Evolutionary conservation across 1,284 basidiomycete species (phyloP), one percentile per base, ranked within the genome.

Genomic region (Coriolopsis trogii): DNA sequence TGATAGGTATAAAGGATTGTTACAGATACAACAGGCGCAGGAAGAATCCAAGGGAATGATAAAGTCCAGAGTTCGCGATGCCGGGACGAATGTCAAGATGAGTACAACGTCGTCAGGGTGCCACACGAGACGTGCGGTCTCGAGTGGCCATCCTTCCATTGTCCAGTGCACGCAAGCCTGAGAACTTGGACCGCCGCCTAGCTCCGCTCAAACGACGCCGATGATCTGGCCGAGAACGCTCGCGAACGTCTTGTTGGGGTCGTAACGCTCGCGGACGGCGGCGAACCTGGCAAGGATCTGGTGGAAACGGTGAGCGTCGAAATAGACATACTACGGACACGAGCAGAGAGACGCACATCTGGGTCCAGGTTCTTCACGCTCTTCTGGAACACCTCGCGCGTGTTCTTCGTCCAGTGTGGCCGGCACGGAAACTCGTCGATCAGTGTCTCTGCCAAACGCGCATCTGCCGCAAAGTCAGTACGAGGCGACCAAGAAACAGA

Each of bases 401-500:
- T 40, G 39, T 40, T 40, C 39, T 40, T 40, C 6, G 39, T 40
- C 39, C 39, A 40, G 39, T 40, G 39, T 12, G 39, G 39, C 24
- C 39, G 39, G 24, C 10, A 9, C 39, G 39, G 39, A 25, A 40
- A 40, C 39, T 40, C 39, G 39, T 40, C 28, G 39, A 40, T 26
- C 12, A 40, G 39, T 9, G 39, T 40, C 12, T 10, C n/a, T 2
- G 39, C 39, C 4, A 40, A 25, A 25, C 28, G 15, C 9, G 7
- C 12, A 16, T 40, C 39, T 40, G 23, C 16, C 9, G 9, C 9
- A 21, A 3, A 23, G 9, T 16, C 12, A 36, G 34, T 9, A 9
- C 34, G 20, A 16, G 9, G 34, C 9, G n/a, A 9, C 9, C 34
- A 5, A 16, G 34, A 23, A 38, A 8, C 12, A 3, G 6, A 40